Percentiles rank a stretch among this genome's conserved stretches.
phyloP scores from a whole-genome alignment of 345 rosid genomes.

The Balakata baccata region DNA sequence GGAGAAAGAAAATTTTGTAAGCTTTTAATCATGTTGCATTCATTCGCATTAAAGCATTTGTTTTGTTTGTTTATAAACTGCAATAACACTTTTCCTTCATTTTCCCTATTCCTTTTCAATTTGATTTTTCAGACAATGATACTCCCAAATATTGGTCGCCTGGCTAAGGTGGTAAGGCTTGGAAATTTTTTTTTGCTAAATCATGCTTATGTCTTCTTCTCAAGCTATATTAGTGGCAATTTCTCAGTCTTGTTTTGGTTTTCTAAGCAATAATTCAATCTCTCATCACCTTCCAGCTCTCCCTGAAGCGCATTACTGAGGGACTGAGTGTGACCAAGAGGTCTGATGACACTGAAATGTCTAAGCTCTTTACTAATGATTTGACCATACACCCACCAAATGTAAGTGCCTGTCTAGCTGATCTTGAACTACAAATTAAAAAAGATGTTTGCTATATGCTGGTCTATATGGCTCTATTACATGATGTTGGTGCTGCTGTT shows the following conservation, averaged over 20 bases:
- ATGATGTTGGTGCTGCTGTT: background rate
- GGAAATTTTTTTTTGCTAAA: conserved; percentile 8
- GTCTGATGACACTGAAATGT: conserved; percentile 60
- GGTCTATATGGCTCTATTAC: background rate
- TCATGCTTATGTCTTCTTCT: background rate
- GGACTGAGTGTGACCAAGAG: conserved; percentile 61
- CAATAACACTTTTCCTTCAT: background rate
- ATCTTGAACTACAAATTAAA: background rate
- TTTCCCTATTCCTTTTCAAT: conserved; percentile 14
- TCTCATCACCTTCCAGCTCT: conserved; percentile 53
- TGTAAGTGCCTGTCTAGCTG: conserved; percentile 36
- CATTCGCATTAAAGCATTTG: background rate
- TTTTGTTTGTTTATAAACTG: background rate
- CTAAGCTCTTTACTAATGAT: conserved; percentile 78
- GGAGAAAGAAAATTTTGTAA: conserved; percentile 86
- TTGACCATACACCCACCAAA: conserved; percentile 67
- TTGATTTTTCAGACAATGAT: conserved; percentile 67
- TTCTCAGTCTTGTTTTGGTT: background rate
- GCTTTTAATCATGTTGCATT: conserved; percentile 24
- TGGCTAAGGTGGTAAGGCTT: conserved; percentile 77
- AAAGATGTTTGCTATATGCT: background rate
- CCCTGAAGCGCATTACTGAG: conserved; percentile 80
- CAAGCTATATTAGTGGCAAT: background rate
- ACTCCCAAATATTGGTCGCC: conserved; percentile 82
- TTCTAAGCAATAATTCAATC: conserved; percentile 9